Conservation (phyloP, 305 asterid genomes). For the Ruellia speciosa region DNA sequence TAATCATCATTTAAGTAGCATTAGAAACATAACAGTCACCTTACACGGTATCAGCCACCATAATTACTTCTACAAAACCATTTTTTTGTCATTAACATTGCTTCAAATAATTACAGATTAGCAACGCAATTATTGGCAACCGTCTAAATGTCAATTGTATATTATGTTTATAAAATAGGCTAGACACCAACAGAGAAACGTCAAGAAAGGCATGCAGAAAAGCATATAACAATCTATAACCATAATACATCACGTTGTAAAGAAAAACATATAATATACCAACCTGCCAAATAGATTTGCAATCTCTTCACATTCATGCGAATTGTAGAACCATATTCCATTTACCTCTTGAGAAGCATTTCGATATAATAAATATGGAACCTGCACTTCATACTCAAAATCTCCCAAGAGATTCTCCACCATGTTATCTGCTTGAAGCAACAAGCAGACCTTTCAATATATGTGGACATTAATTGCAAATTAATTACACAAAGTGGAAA, state of each 20-base stretch:
- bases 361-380: conserved; percentile 67
- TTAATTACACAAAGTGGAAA: neutral
- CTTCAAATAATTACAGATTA: neutral
- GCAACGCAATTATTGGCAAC: neutral
- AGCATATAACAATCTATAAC: neutral
- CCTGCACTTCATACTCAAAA: conserved; percentile 76
- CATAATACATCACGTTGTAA: neutral
- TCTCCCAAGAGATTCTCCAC: conserved; percentile 81
- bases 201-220: conserved; percentile 3
- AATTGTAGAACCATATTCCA: conserved; percentile 80
- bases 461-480: neutral
- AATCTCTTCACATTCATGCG: conserved; percentile 70
- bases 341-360: conserved; percentile 76
- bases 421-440: conserved; percentile 56
- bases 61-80: neutral
- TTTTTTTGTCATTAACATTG: neutral
- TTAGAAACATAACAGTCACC: neutral
- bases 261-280: conserved; percentile 12
- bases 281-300: conserved; percentile 73
- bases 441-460: conserved; percentile 13
- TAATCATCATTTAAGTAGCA: neutral
- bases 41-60: neutral
- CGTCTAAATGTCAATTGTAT: neutral
- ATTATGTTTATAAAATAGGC: neutral
- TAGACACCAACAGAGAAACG: neutral